Evolutionary conservation across 306 rosid genomes (phyloP).

Genomic region (Cucumis melo): DNA sequence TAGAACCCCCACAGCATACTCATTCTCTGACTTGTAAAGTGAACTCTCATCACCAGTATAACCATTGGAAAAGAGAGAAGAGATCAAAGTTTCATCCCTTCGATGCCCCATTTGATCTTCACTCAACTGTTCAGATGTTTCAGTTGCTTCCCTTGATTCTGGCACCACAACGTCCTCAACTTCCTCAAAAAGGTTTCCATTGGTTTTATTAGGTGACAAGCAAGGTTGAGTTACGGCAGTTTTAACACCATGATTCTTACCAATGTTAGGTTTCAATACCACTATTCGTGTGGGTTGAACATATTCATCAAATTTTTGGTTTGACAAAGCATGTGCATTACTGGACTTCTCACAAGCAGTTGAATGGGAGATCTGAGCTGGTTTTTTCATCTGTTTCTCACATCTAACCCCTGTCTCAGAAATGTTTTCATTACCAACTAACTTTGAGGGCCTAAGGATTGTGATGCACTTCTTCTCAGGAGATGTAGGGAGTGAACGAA

Average conservation of each 20-base stretch:
- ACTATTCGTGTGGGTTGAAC: slow-evolving; percentile 75
- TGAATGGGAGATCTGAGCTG: slow-evolving; percentile 24
- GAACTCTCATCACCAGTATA: slow-evolving; percentile 78
- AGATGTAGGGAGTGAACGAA: slow-evolving; percentile 33
- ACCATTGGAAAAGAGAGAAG: slow-evolving; percentile 67
- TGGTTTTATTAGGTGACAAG: slow-evolving; percentile 36
- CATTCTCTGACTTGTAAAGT: slow-evolving; percentile 56
- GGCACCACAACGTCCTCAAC: slow-evolving; percentile 30
- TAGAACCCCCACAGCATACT: slow-evolving; percentile 46
- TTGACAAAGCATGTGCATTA: slow-evolving; percentile 19
- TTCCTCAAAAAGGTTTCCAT: slow-evolving; percentile 26
- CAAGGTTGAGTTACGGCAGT: slow-evolving; percentile 37
- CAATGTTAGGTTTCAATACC: slow-evolving; percentile 74
- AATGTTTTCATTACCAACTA: slow-evolving; percentile 34
- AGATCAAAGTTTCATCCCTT: slow-evolving; percentile 43
- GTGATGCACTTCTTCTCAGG: slow-evolving; percentile 59
- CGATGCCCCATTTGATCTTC: slow-evolving; percentile 39
- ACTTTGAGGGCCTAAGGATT: slow-evolving; percentile 76
- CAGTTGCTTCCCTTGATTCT: slow-evolving; percentile 43
- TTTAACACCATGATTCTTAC: slow-evolving; percentile 37
- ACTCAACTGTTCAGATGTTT: slow-evolving; percentile 35
- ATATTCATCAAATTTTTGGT: slow-evolving; percentile 44
- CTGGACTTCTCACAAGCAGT: slow-evolving; percentile 30
- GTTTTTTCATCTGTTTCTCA: slow-evolving; percentile 28
- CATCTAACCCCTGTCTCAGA: slow-evolving; percentile 27